Base-by-base conservation (phyloP, 2,329 filamentous ascomycete species). In the Verticillium klebahnii region DNA sequence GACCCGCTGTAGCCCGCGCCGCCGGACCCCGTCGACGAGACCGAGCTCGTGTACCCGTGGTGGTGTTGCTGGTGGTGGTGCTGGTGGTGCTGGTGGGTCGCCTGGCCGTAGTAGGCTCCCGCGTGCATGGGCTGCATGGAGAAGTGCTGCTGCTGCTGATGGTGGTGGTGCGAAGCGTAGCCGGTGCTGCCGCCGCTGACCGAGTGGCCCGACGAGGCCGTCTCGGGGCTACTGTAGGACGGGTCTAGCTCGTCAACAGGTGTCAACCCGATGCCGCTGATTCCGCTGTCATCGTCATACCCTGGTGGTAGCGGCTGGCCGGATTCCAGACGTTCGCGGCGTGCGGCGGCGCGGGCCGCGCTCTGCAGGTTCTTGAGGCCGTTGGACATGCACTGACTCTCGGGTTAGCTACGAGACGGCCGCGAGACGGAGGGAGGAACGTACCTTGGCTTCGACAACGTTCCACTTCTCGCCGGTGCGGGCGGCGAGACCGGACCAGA, bases 401-500 rank as follows among this genome's bases (percentile, higher is more conserved):
- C 29, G 29, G 7, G 57, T 66, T 64, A 62, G 63, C 25, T 63
- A 62, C 57, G 65, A 60, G 31, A 40, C 29, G 11, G 34, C 52
- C 6, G 31, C 5, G 23, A 54, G 54, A 52, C 19, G 52, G 15
- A 40, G 19, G 56, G 34, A 32, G 17, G 34, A 9, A 65, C 77
- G 67, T 70, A 88, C 86, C 80, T 87, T 88, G 66, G 81, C 77
- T 74, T 89, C 85, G 39, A 88, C 82, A 9, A 85, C 86, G 67
- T 80, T 91, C 92, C 88, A 95, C 84, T 85, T 91, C 83, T 96
- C 92, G n/a, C 93, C 90, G 4, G 89, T 85, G 61, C 79, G 77
- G n/a, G 85, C 81, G 2, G 91, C 91, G 29, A 96, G 82, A 4
- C 86, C 81, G 61, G 83, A 83, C 92, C 92, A 96, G 71, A 96